Evolutionary conservation across 805 yeast genomes (phyloP), one percentile per base, ranked within the genome.

Genomic region (Kregervanrija pseudodelftensis): DNA sequence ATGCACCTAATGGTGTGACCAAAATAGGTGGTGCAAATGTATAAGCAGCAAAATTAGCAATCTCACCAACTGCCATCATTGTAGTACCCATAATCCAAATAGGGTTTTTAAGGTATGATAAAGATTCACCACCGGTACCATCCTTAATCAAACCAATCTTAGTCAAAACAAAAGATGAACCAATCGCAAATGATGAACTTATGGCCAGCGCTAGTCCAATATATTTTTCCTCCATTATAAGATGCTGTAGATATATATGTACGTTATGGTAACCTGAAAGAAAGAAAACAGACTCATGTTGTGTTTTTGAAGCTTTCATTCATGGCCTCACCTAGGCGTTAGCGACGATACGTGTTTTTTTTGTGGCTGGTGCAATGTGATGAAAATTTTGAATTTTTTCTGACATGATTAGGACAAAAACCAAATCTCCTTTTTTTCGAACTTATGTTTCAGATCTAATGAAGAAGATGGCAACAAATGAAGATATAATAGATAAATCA

Each of bases 81-180:
- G 80, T 57, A 74, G 89, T 89, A 11, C 96, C 96, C 0, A 91
- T 85, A 86, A 95, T 85, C 96, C 96, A 88, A 34, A 86, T 76
- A 11, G 96, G 96, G 61, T 85, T 87, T 52, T 75, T 79, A 50
- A 88, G 67, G 59, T 88, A 88, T 55, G 83, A 80, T 58, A 72
- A 79, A n/a, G 89, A 88, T 48, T 85, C 85, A 30, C 82, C 87
- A 17, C 72, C 75, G 33, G 74, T 70, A 2, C 87, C 87, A 46
- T 79, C 79, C 37, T 73, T 68, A 61, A 80, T 75, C 30, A 89
- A 74, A 10, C 96, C 96, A 59, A 84, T 82, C 63, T 88, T 88
- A 28, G 96, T 88, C 60, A 88, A 80, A 53, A 88, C 89, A 64
- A 88, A 89, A 2, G 93, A 85, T 9, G 90, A 80, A 16, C 96